Evolutionary conservation across 371 early-diverging fungal species (phyloP).

Genomic region (Mortierella sp.): DNA sequence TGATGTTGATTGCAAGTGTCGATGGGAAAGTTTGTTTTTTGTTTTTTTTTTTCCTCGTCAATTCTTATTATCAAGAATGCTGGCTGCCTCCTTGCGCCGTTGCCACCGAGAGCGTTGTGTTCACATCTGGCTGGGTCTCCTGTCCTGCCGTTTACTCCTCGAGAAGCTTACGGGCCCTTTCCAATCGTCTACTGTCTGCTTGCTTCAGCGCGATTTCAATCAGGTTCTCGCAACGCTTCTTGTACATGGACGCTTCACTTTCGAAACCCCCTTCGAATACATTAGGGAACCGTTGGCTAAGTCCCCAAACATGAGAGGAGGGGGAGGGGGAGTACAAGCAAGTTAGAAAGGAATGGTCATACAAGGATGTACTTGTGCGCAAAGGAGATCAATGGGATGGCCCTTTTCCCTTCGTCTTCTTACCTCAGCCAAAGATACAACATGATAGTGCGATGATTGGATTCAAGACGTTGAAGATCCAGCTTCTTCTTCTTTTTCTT

Average conservation of each 20-base stretch:
- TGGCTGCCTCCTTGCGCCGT: neutral
- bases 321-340: neutral
- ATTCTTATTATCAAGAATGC: neutral
- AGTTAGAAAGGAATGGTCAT: too few relatives aligned
- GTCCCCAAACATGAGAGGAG: too few relatives aligned
- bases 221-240: slow-evolving; percentile 58
- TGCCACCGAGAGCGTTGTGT: neutral
- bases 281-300: slow-evolving; percentile 63
- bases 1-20: too few relatives aligned
- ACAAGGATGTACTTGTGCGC: too few relatives aligned
- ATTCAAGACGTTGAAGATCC: slow-evolving; percentile 69
- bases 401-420: neutral
- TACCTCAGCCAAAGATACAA: slow-evolving; percentile 91
- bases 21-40: too few relatives aligned
- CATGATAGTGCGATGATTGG: slow-evolving; percentile 77
- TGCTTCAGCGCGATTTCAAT: slow-evolving; percentile 59
- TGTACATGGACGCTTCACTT: slow-evolving; percentile 37
- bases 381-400: too few relatives aligned
- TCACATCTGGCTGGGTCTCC: neutral
- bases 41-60: too few relatives aligned
- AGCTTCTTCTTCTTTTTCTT: slow-evolving; percentile 22
- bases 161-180: neutral
- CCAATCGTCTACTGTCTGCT: slow-evolving; percentile 3
- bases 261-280: slow-evolving; percentile 50
- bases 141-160: neutral